Percentiles rank a stretch among this genome's conserved stretches.
Evolutionary conservation across 139 green algal species (phyloP).

Genomic region (Picochlorum sp.): DNA sequence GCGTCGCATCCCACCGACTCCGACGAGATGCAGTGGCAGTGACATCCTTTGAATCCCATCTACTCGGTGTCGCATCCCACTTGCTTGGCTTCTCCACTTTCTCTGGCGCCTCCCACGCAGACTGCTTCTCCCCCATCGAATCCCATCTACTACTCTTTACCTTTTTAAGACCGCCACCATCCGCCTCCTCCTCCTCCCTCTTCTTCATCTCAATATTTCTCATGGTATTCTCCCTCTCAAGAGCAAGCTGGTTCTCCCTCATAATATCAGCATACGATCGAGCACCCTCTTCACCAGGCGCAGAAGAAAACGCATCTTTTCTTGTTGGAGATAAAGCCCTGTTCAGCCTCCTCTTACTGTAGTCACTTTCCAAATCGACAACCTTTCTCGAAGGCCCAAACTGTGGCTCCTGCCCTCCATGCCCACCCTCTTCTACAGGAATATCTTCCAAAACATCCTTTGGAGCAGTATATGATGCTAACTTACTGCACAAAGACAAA

Average conservation of each 20-base stretch:
- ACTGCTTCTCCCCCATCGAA: constrained; percentile 32
- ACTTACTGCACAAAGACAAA: constrained; percentile 45
- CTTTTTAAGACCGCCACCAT: constrained; percentile 21
- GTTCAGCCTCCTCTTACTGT: constrained; percentile 65
- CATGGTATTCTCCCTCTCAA: constrained; percentile 89
- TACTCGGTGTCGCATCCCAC: constrained; percentile 54
- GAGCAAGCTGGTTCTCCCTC: constrained; percentile 62
- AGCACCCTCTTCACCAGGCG: constrained; percentile 44
- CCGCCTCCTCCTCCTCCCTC: constrained; percentile 24
- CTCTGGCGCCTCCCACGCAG: constrained; percentile 83
- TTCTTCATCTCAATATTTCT: constrained; percentile 76
- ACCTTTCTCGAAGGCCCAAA: constrained; percentile 40
- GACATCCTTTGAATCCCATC: not conserved
- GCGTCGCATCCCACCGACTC: constrained; percentile 71
- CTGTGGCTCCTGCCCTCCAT: constrained; percentile 6
- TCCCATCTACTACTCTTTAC: constrained; percentile 79
- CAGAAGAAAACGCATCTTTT: constrained; percentile 86
- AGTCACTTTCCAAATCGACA: constrained; percentile 86
- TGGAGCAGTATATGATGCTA: constrained; percentile 64
- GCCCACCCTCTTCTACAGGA: constrained; percentile 43
- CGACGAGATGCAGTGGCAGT: not conserved
- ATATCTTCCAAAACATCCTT: constrained; percentile 56
- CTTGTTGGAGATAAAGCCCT: constrained; percentile 79
- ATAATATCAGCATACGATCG: constrained; percentile 88
- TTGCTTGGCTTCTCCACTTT: constrained; percentile 43